Base-by-base conservation (phyloP, 1,139 yeast genomes). In the Suhomyces anneliseae region DNA sequence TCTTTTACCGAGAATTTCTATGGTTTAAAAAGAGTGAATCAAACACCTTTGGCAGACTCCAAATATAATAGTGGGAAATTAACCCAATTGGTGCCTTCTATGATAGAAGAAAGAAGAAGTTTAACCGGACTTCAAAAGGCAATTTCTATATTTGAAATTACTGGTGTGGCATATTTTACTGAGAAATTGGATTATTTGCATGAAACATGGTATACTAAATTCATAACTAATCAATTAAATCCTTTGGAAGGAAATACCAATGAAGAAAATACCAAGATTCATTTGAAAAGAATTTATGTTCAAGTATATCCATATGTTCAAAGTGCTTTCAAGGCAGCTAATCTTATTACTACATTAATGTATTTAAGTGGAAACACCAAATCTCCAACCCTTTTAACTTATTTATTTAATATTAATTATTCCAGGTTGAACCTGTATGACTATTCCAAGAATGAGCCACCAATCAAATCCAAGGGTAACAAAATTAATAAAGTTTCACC, bases 1-100 rank as follows among this genome's bases (percentile, higher is more conserved):
- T 82, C 95, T 2, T 90, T 93, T 57, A 89, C 96, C 0, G 98
- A 92, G 63, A 88, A 88, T 62, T 93, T 92, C 62, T 92, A 93
- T 61, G 98, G 97, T 2, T 68, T 93, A 55, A 90, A 90, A 62
- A 70, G 96, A 44, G 82, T 82, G 19, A 69, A 69, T 45, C 68
- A 66, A 35, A 69, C 78, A 0, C 73, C 77, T 3, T 65, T 76
- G 38, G 60, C 74, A 10, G 56, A 60, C 34, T 37, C 45, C 9
- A 63, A 61, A 37, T 70, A 65, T 46, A 69, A 70, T 46, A 59
- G 67, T 43, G 55, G 67, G 15, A 73, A 68, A 44, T 57, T 75
- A 37, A 65, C 76, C 4, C 76, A 68, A 49, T 53, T 74, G 41
- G 74, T 69, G 4, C 85, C 85, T 0, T 69, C 75, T 2, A 61